Evolutionary conservation across 2,329 filamentous ascomycete species (phyloP), one percentile per base, ranked within the genome.

Genomic region (Pleurostoma richardsiae): DNA sequence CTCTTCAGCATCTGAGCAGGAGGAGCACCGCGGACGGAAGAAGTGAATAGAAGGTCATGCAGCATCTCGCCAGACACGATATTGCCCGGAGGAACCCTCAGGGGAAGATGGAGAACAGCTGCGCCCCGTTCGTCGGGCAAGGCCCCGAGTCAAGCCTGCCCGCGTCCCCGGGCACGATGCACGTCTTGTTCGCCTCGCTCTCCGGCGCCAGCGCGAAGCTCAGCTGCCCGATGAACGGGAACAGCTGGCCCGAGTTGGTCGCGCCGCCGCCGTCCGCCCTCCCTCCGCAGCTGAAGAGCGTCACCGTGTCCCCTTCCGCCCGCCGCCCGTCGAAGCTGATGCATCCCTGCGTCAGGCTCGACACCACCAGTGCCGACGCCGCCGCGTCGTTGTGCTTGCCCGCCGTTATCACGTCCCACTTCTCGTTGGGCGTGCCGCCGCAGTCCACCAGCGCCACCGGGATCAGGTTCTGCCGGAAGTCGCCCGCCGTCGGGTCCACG

Each of bases 401-500:
- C 10, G 65, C 59, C 3, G 72, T 76, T 45, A 79, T 65, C 40
- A 79, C 54, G 56, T 79, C 75, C 55, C 74, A 79, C 53, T 70
- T 71, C 57, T 77, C 70, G 43, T 71, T 72, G 4, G 67, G 59
- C 4, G 67, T 65, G 30, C 68, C 72, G 30, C 62, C 59, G 59
- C 76, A 79, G 29, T 60, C 57, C 6, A 70, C 69, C 7, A 77
- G 54, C 27, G 65, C 63, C 6, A 79, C 59, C 2, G 75, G 75
- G 43, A 78, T 76, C 41, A 79, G 62, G 52, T 79, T 79, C 58
- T 73, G 64, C 5, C 75, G 71, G 58, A 77, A 79, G 52, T 79
- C 75, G 33, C 75, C 76, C 1, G 73, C 74, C 2, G 72, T 72
- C 1, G 73, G 71, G 53, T 79, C 71, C 40, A 77, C 59, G 31